Evolutionary conservation across 1,139 yeast species (phyloP).

Genomic region (Pichia kudriavzevii): DNA sequence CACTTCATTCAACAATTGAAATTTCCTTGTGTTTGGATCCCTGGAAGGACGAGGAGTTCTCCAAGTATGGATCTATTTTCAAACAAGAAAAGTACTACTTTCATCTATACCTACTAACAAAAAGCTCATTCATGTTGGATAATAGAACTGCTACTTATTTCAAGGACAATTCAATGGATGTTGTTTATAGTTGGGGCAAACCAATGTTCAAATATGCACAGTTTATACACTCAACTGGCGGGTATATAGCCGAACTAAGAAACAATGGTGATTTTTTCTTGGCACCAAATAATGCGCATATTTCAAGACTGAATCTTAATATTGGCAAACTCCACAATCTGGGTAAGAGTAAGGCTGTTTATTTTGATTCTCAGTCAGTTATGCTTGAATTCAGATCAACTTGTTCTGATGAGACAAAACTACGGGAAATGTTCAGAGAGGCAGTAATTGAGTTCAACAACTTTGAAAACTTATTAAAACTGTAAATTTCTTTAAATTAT

Average conservation of each 20-base stretch:
- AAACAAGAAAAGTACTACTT: slow-evolving; percentile 41
- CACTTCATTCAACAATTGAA: slow-evolving; percentile 81
- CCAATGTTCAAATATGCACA: slow-evolving; percentile 80
- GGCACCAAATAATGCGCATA: slow-evolving; percentile 74
- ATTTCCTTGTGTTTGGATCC: slow-evolving; percentile 61
- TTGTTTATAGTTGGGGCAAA: slow-evolving; percentile 85
- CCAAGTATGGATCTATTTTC: slow-evolving; percentile 33
- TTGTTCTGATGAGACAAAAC: slow-evolving; percentile 44
- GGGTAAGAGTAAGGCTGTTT: slow-evolving; percentile 25
- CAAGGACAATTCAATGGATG: slow-evolving; percentile 45
- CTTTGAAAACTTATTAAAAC: slow-evolving; percentile 15
- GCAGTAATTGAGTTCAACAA: slow-evolving; percentile 44
- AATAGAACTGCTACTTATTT: slow-evolving; percentile 66
- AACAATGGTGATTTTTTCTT: slow-evolving; percentile 74
- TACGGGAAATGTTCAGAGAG: slow-evolving; percentile 48
- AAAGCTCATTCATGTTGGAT: slow-evolving; percentile 72
- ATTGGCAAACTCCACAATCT: slow-evolving; percentile 23
- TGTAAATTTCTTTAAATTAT: background rate
- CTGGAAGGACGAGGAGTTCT: slow-evolving; percentile 53
- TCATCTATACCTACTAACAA: slow-evolving; percentile 55
- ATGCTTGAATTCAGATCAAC: slow-evolving; percentile 61
- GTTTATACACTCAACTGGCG: slow-evolving; percentile 83
- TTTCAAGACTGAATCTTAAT: slow-evolving; percentile 48
- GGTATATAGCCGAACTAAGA: slow-evolving; percentile 80
- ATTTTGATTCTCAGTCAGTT: slow-evolving; percentile 60